phyloP scores from a whole-genome alignment of 768 basidiomycete genomes.

The Sporobolomyces roseus region DNA sequence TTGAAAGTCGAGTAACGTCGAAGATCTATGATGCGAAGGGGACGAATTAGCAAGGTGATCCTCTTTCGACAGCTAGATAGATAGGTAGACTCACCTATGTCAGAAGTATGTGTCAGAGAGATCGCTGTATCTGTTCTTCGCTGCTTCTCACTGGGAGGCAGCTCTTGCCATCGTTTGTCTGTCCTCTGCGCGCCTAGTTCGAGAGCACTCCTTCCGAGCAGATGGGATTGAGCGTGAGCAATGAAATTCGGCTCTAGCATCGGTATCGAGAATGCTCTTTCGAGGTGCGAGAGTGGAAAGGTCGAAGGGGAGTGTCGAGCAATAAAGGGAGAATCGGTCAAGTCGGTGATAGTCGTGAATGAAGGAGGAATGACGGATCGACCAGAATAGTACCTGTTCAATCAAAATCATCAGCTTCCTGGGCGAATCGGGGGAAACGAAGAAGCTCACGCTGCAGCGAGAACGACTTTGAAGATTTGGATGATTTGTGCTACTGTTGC shows the following conservation, averaged over 20 bases:
- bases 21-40: not conserved
- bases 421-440: not conserved
- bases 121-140: slow-evolving; percentile 8
- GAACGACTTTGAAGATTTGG: slow-evolving; percentile 8
- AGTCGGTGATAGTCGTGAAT: slow-evolving; percentile 7
- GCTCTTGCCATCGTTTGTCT: not conserved
- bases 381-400: slow-evolving; percentile 17
- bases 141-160: not conserved
- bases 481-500: not conserved
- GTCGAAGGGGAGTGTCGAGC: slow-evolving; percentile 1
- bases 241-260: slow-evolving; percentile 23
- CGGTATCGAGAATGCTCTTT: not conserved
- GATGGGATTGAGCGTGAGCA: not conserved
- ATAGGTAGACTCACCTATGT: slow-evolving; percentile 8
- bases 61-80: too few relatives aligned
- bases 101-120: not conserved
- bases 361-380: slow-evolving; percentile 16
- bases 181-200: not conserved
- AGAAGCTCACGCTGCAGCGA: slow-evolving; percentile 11
- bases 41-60: not conserved
- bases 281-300: slow-evolving; percentile 29
- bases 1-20: slow-evolving; percentile 9
- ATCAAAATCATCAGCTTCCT: not conserved
- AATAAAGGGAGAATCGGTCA: not conserved
- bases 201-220: not conserved